A percentile compares a stretch with the other conserved stretches of the same genome.
These are phyloP conservation scores for Papiliotrema flavescens DNA, from an alignment of 1,284 basidiomycete species.

Conservation along the genomic window DNA sequence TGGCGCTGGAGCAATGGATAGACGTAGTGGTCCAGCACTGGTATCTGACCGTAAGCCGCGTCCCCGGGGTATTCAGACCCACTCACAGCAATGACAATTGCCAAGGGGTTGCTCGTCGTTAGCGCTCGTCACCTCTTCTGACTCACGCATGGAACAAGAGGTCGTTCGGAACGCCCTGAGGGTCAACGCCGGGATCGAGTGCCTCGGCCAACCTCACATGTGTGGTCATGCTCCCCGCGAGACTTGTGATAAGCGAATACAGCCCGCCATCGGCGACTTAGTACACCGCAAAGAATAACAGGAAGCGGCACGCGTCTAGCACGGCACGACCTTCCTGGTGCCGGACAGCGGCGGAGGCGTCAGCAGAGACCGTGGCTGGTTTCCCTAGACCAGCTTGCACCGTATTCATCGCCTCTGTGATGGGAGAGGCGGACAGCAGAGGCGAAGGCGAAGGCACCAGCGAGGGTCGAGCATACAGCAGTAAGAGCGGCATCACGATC, in stretches of 20 bases:
- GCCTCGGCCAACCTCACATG: slow-evolving; percentile 12
- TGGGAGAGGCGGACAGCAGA: background rate
- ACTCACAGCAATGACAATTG: slow-evolving; percentile 13
- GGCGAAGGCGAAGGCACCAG: background rate
- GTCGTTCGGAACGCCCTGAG: slow-evolving; percentile 26
- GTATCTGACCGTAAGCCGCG: slow-evolving; percentile 12
- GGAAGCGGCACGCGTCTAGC: background rate
- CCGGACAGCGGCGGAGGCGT: background rate
- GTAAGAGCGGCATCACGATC: background rate
- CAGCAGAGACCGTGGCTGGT: background rate
- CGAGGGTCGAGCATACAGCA: background rate
- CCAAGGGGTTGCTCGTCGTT: slow-evolving; percentile 21
- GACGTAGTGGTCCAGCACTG: slow-evolving; percentile 13
- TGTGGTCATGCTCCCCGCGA: slow-evolving; percentile 25
- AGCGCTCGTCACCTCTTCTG: background rate
- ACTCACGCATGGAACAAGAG: slow-evolving; percentile 26
- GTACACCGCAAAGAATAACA: slow-evolving; percentile 4
- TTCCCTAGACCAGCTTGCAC: background rate
- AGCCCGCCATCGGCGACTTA: slow-evolving; percentile 10
- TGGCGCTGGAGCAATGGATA: slow-evolving; percentile 3
- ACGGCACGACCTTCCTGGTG: background rate
- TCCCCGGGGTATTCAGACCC: background rate
- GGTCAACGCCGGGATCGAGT: background rate
- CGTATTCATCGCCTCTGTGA: background rate
- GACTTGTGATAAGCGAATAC: slow-evolving; percentile 19